These are phyloP conservation scores for Penicillium nordicum DNA, from an alignment of 2,329 filamentous ascomycete species.

Conservation along the genomic window DNA sequence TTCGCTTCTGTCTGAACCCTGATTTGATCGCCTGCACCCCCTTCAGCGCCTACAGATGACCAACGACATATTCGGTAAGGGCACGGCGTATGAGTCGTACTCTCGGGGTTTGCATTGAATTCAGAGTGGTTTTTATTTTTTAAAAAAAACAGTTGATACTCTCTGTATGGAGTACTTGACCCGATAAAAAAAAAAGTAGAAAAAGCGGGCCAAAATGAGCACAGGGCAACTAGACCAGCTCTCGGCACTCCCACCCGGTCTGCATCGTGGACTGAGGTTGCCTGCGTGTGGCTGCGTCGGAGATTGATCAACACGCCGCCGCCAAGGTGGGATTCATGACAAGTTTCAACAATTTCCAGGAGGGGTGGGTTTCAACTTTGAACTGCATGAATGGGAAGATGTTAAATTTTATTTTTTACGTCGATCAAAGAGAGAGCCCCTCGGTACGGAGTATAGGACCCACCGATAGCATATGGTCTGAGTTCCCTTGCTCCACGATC, in stretches of 20 bases:
- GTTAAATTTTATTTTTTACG: slow-evolving; percentile 5
- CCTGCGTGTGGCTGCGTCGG: slow-evolving; percentile 17
- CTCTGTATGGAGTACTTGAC: background rate
- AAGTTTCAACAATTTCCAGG: slow-evolving; percentile 1
- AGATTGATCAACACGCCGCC: slow-evolving; percentile 16
- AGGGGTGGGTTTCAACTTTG: slow-evolving; percentile 1
- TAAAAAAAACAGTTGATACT: background rate
- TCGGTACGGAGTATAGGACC: slow-evolving; percentile 3
- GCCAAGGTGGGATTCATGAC: slow-evolving; percentile 2
- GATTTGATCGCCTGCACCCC: slow-evolving; percentile 11
- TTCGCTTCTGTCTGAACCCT: slow-evolving; percentile 6
- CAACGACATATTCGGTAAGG: slow-evolving; percentile 7
- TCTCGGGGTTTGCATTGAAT: background rate
- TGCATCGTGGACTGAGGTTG: slow-evolving; percentile 17
- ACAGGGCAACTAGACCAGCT: slow-evolving; percentile 18
- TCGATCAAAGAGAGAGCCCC: slow-evolving; percentile 13
- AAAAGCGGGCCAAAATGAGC: slow-evolving; percentile 21
- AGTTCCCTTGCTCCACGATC: slow-evolving; percentile 14
- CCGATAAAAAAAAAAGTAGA: slow-evolving; percentile 3
- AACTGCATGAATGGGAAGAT: slow-evolving; percentile 10
- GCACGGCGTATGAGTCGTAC: slow-evolving; percentile 1
- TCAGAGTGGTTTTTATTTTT: background rate
- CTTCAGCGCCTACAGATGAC: slow-evolving; percentile 12
- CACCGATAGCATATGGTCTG: slow-evolving; percentile 10
- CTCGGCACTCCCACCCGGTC: slow-evolving; percentile 25